Conservation (phyloP, 768 basidiomycete genomes). For the Collybia nuda region DNA sequence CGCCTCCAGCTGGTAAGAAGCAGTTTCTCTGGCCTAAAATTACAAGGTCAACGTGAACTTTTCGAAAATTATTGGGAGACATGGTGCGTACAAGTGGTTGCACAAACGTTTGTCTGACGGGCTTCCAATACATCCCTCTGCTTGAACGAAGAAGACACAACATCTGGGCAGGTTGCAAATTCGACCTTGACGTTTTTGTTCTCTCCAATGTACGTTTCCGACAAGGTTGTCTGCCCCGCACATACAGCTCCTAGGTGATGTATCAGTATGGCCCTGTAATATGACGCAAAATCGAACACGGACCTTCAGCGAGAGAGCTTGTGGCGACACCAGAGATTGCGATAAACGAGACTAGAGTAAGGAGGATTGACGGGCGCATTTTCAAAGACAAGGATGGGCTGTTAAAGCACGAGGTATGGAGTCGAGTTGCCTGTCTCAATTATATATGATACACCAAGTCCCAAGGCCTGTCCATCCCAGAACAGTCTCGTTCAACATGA, state of each 20-base stretch:
- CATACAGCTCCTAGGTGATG: neutral
- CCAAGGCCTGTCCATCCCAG: too few relatives aligned
- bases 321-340: neutral
- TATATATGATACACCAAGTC: too few relatives aligned
- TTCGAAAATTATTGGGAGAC: neutral
- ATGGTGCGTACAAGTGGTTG: neutral
- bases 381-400: too few relatives aligned
- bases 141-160: neutral
- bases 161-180: neutral
- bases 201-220: conserved; percentile 1
- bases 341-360: neutral
- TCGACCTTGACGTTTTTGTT: conserved; percentile 1
- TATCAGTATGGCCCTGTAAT: neutral
- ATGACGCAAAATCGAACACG: neutral
- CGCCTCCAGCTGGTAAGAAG: conserved; percentile 1
- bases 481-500: too few relatives aligned
- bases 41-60: neutral
- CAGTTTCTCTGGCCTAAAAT: neutral
- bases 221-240: neutral
- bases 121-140: neutral
- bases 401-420: too few relatives aligned
- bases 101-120: conserved; percentile 1
- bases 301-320: neutral
- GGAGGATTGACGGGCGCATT: too few relatives aligned
- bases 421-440: too few relatives aligned